Conservation (phyloP, 768 basidiomycete genomes). For the Lenzites betulinus region DNA sequence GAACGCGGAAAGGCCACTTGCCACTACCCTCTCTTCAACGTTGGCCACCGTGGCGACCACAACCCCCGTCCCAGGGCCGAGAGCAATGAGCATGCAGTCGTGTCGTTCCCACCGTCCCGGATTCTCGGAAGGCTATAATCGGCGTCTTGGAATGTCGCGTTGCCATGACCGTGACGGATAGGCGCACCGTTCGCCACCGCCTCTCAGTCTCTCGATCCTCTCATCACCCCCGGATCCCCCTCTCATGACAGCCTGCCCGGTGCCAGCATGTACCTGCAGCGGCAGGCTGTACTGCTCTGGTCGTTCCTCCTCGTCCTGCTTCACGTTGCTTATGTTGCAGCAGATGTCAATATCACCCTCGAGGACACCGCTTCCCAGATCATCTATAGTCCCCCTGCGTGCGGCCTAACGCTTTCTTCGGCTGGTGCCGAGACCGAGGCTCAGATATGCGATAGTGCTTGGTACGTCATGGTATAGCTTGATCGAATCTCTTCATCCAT, state of each 20-base stretch:
- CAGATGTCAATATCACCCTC: conserved; percentile 24
- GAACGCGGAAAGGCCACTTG: too few species aligned
- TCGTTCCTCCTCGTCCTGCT: conserved; percentile 4
- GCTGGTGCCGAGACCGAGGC: conserved; percentile 14
- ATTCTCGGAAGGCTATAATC: conserved; percentile 9
- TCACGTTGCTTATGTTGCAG: background rate
- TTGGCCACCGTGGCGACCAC: background rate
- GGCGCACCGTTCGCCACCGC: conserved; percentile 14
- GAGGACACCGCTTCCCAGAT: conserved; percentile 25
- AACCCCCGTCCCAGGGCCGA: background rate
- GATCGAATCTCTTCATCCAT: background rate
- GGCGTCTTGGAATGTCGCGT: conserved; percentile 16
- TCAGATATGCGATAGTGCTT: conserved; percentile 20
- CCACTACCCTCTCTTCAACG: background rate
- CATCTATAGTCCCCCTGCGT: conserved; percentile 25
- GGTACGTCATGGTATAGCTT: conserved; percentile 18
- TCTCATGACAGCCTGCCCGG: conserved; percentile 17
- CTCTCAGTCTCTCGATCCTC: background rate
- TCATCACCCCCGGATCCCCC: conserved; percentile 8
- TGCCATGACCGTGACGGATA: conserved; percentile 22
- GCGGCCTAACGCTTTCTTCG: conserved; percentile 19
- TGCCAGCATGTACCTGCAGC: conserved; percentile 19
- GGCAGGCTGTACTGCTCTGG: conserved; percentile 12
- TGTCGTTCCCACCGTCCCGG: background rate
- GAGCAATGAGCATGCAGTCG: background rate